These are phyloP conservation scores for Prasinococcaceae sp. DNA, from an alignment of 139 green algal species.

Conservation along the genomic window DNA sequence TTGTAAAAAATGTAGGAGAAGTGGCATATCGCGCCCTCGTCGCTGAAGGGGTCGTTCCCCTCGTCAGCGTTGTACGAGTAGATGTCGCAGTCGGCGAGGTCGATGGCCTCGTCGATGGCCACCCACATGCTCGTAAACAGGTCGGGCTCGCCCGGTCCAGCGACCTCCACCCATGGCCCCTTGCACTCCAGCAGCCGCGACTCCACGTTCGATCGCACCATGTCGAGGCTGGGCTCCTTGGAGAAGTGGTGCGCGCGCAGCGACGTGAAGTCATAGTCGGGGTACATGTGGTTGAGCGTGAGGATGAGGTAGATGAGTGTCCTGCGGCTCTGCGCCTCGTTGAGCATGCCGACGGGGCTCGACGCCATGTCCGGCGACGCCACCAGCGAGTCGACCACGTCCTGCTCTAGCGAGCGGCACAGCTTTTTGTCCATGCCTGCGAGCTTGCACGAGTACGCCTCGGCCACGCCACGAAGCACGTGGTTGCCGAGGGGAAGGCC, in stretches of 20 bases:
- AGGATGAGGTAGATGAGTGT: slow-evolving; percentile 98
- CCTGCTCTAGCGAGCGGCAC: slow-evolving; percentile 72
- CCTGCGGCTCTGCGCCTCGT: slow-evolving; percentile 46
- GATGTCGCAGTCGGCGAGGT: slow-evolving; percentile 80
- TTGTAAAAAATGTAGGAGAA: slow-evolving; percentile 99
- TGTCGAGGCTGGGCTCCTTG: slow-evolving; percentile 54
- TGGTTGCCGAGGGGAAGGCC: slow-evolving; percentile 78
- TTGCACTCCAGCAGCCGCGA: slow-evolving; percentile 8
- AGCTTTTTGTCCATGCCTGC: slow-evolving; percentile 94
- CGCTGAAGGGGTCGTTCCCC: slow-evolving; percentile 26
- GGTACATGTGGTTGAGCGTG: slow-evolving; percentile 95
- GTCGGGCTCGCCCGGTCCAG: too few relatives aligned
- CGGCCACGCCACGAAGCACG: slow-evolving; percentile 66
- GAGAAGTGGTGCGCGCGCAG: slow-evolving; percentile 83
- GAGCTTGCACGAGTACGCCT: slow-evolving; percentile 88
- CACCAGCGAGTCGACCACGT: slow-evolving; percentile 37
- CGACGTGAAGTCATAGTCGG: slow-evolving; percentile 87
- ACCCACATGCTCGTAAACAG: slow-evolving; percentile 74
- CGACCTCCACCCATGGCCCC: too few relatives aligned
- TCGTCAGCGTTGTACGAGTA: slow-evolving; percentile 48
- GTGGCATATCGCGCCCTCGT: slow-evolving; percentile 44
- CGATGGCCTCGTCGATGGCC: slow-evolving; percentile 78
- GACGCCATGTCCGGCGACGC: neutral
- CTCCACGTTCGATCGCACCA: slow-evolving; percentile 8
- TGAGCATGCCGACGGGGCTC: neutral